Percentiles rank a stretch among this genome's conserved stretches.
Evolutionary conservation across 768 basidiomycete genomes (phyloP).

Genomic region (Naganishia vishniacii): DNA sequence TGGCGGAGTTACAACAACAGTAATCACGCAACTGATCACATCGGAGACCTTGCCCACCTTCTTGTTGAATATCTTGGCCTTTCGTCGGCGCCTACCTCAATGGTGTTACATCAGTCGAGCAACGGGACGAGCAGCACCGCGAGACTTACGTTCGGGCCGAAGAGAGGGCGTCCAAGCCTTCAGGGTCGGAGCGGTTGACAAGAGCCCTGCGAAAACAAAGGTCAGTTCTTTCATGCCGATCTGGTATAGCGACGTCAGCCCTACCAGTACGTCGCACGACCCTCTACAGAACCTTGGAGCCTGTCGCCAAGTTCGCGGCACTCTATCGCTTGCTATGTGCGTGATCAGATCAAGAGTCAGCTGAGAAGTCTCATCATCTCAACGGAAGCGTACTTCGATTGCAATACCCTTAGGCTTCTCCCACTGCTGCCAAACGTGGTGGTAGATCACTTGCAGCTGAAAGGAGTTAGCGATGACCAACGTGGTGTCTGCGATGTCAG

Average conservation of each 20-base stretch:
- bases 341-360: no score
- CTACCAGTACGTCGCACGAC: conserved; percentile 9
- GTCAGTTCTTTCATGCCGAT: neutral
- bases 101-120: neutral
- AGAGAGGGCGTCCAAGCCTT: neutral
- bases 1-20: conserved; percentile 10
- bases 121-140: neutral
- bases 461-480: neutral
- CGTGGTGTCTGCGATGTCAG: conserved; percentile 3
- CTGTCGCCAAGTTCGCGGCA: neutral
- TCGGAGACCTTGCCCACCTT: neutral
- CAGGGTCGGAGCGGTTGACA: neutral
- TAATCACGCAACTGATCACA: conserved; percentile 9
- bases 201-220: neutral
- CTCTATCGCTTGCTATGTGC: neutral
- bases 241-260: neutral
- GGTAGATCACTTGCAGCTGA: neutral
- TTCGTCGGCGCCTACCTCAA: neutral
- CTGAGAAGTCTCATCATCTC: no score
- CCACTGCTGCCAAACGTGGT: conserved; percentile 3
- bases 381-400: neutral
- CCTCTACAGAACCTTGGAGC: neutral
- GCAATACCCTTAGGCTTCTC: neutral
- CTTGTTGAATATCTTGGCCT: neutral
- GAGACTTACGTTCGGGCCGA: neutral